Evolutionary conservation across 495 filamentous ascomycete species (phyloP).

Genomic region (Neurospora cerealis): DNA sequence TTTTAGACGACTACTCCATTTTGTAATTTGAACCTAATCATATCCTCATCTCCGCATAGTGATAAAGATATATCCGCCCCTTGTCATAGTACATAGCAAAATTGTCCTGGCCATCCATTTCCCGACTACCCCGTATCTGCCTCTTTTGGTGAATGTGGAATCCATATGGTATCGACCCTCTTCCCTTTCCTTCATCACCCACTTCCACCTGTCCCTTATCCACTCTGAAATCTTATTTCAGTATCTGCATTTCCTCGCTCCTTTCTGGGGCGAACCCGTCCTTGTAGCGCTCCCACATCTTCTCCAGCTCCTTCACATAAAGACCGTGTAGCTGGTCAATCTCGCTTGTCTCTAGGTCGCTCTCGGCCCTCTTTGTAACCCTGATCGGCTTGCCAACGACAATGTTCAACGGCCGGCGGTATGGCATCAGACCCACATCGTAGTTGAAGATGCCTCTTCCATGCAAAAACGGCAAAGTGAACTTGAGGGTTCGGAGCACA

Average conservation of each 20-base stretch:
- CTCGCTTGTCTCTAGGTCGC: conserved; percentile 55
- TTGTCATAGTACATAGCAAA: neutral
- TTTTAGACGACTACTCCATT: neutral
- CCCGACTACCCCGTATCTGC: neutral
- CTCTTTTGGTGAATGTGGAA: neutral
- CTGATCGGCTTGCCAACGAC: conserved; percentile 76
- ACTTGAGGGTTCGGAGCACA: conserved; percentile 77
- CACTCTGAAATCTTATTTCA: conserved; percentile 41
- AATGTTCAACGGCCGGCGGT: conserved; percentile 74
- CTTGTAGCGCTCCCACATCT: conserved; percentile 83
- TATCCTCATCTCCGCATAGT: neutral
- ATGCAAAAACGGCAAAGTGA: conserved; percentile 85
- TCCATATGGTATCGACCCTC: neutral
- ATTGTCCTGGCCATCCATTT: neutral
- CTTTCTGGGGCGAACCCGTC: conserved; percentile 69
- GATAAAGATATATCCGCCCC: neutral
- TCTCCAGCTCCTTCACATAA: conserved; percentile 70
- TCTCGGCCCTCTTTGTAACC: conserved; percentile 34
- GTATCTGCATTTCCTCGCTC: conserved; percentile 64
- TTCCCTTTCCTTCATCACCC: neutral
- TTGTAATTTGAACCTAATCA: neutral
- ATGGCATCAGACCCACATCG: conserved; percentile 91
- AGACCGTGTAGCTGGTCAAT: conserved; percentile 66
- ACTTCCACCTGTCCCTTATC: neutral
- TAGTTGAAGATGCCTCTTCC: conserved; percentile 94